These are phyloP conservation scores for Penicilliopsis zonata DNA, from an alignment of 495 filamentous ascomycete genomes.

Conservation along the genomic window DNA sequence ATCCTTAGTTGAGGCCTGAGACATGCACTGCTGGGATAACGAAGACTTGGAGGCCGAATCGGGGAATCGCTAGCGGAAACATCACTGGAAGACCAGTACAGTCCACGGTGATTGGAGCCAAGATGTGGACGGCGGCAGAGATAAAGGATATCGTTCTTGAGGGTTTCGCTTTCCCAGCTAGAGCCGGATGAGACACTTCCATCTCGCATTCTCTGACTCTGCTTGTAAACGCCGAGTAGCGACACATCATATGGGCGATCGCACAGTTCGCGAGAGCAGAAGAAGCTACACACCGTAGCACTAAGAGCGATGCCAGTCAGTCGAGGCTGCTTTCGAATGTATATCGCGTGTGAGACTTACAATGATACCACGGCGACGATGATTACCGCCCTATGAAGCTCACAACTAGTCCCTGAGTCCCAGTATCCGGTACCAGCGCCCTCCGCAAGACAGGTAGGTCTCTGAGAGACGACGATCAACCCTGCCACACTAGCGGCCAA, in stretches of 20 bases:
- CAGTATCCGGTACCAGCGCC: slow-evolving; percentile 18
- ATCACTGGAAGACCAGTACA: slow-evolving; percentile 17
- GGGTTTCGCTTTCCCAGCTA: slow-evolving; percentile 28
- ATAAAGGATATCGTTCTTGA: slow-evolving; percentile 30
- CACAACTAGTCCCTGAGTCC: slow-evolving; percentile 29
- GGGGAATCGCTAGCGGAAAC: slow-evolving; percentile 20
- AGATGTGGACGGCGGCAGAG: slow-evolving; percentile 28
- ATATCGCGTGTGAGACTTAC: slow-evolving; percentile 12
- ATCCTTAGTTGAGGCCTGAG: slow-evolving; percentile 20
- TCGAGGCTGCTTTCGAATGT: neutral
- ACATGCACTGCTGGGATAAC: slow-evolving; percentile 22
- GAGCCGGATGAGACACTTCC: slow-evolving; percentile 26
- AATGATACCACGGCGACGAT: slow-evolving; percentile 25
- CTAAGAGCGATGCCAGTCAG: slow-evolving; percentile 10
- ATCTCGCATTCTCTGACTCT: slow-evolving; percentile 9
- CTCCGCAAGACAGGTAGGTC: slow-evolving; percentile 24
- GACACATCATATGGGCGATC: slow-evolving; percentile 32
- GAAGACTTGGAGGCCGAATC: slow-evolving; percentile 19
- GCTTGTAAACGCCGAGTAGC: slow-evolving; percentile 25
- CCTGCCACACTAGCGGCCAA: slow-evolving; percentile 29
- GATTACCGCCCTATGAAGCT: slow-evolving; percentile 24
- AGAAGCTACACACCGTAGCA: slow-evolving; percentile 26
- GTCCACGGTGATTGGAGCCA: slow-evolving; percentile 11
- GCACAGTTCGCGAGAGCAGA: slow-evolving; percentile 29
- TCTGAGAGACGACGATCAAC: slow-evolving; percentile 28